Evolutionary conservation across 2,329 filamentous ascomycete species (phyloP).

Genomic region (Alternaria triticimaculans): DNA sequence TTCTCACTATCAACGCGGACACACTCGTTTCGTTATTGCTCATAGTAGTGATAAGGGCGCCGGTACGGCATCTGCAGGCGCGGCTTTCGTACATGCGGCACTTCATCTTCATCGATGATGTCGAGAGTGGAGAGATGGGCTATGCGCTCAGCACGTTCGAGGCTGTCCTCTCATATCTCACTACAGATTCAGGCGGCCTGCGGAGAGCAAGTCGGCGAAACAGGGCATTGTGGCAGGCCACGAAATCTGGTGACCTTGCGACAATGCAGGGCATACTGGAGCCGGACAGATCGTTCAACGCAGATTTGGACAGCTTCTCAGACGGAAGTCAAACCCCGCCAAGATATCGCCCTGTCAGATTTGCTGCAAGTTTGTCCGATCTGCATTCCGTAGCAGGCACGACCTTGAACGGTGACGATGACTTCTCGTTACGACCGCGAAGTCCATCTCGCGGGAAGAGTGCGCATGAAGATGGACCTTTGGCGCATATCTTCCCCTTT

Average conservation of each 20-base stretch:
- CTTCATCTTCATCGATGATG: conserved; percentile 97
- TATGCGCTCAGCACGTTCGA: conserved; percentile 97
- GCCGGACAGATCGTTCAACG: conserved; percentile 60
- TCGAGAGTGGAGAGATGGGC: conserved; percentile 93
- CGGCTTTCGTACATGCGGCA: conserved; percentile 93
- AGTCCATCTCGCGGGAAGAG: conserved; percentile 27
- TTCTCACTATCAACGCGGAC: conserved; percentile 80
- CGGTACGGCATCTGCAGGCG: conserved; percentile 85
- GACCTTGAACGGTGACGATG: conserved; percentile 40
- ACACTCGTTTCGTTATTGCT: conserved; percentile 89
- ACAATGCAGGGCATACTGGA: conserved; percentile 82
- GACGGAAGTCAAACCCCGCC: conserved; percentile 36
- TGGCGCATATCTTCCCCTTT: conserved; percentile 92
- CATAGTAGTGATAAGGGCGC: conserved; percentile 89
- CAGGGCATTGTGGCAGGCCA: conserved; percentile 84
- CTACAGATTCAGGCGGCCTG: conserved; percentile 79
- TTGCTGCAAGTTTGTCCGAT: conserved; percentile 41
- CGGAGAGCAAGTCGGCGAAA: conserved; percentile 87
- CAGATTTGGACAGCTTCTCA: conserved; percentile 34
- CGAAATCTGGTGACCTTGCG: conserved; percentile 75
- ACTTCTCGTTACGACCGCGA: conserved; percentile 24
- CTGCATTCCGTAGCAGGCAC: conserved; percentile 33
- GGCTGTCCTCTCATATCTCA: conserved; percentile 87
- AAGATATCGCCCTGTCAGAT: conserved; percentile 38
- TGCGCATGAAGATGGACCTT: conserved; percentile 46